Evolutionary conservation across 2,329 filamentous ascomycete species (phyloP).

Genomic region (Cercospora berteroae): DNA sequence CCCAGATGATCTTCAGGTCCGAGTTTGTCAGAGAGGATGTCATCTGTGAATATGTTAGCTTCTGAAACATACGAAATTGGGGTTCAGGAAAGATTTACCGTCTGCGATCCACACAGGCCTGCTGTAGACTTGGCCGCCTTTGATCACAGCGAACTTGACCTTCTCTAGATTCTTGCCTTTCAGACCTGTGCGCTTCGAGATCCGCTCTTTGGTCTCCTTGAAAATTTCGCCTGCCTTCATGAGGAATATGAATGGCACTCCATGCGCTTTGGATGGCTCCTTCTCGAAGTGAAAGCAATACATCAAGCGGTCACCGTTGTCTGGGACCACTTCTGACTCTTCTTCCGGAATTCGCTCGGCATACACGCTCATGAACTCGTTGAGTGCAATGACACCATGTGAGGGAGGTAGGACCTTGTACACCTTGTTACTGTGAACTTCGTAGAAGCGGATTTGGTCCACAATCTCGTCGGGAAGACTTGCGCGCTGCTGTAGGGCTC

Average conservation of each 20-base stretch:
- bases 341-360: conserved; percentile 78
- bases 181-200: conserved; percentile 87
- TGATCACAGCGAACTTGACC: conserved; percentile 89
- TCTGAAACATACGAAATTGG: neutral
- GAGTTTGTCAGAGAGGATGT: conserved; percentile 47
- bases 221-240: conserved; percentile 84
- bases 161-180: conserved; percentile 99
- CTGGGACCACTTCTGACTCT: conserved; percentile 42
- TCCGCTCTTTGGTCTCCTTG: conserved; percentile 86
- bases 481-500: conserved; percentile 74
- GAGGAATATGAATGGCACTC: conserved; percentile 87
- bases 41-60: conserved; percentile 39
- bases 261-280: conserved; percentile 79
- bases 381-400: conserved; percentile 74
- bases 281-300: conserved; percentile 90
- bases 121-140: conserved; percentile 62
- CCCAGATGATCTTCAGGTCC: conserved; percentile 47
- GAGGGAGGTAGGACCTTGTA: conserved; percentile 72
- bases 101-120: conserved; percentile 82
- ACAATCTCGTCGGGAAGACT: conserved; percentile 73
- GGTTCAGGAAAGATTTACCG: conserved; percentile 57
- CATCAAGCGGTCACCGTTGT: conserved; percentile 61
- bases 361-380: conserved; percentile 79
- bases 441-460: conserved; percentile 74
- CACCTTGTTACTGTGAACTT: conserved; percentile 78